A percentile compares a stretch with the other conserved stretches of the same genome.
Evolutionary conservation across 805 yeast species (phyloP).

Genomic region (Lachancea meyersii): DNA sequence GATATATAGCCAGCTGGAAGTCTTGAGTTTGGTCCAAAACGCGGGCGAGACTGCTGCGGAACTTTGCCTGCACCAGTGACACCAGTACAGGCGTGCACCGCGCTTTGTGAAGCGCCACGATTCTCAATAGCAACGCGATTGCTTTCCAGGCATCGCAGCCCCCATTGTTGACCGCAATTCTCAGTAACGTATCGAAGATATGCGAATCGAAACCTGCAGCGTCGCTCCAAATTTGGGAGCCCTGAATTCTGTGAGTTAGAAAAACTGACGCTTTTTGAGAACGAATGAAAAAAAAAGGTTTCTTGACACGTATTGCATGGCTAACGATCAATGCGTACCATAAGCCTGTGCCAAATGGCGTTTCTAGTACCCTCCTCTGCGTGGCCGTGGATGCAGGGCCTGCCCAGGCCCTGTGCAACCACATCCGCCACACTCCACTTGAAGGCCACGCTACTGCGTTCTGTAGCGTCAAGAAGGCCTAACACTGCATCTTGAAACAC

Average conservation of each 20-base stretch:
- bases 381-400: background rate
- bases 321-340: too few relatives aligned
- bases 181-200: conserved; percentile 12
- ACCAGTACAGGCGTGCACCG: conserved; percentile 11
- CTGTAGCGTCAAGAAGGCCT: background rate
- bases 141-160: conserved; percentile 19
- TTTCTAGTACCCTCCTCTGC: background rate
- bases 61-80: conserved; percentile 12
- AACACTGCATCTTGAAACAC: background rate
- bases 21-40: conserved; percentile 15
- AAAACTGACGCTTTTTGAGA: too few relatives aligned
- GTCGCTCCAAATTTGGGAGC: background rate
- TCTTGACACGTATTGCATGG: too few relatives aligned
- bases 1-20: conserved; percentile 19
- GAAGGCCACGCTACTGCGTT: background rate
- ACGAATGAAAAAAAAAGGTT: too few relatives aligned
- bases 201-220: conserved; percentile 3
- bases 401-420: background rate
- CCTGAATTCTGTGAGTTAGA: conserved; percentile 1
- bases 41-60: conserved; percentile 12
- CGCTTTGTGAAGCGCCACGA: conserved; percentile 10
- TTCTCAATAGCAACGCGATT: conserved; percentile 13
- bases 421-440: conserved; percentile 2
- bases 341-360: background rate
- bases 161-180: conserved; percentile 11